A percentile compares a stretch with the other conserved stretches of the same genome.
Evolutionary conservation across 78 protist species (phyloP).

Genomic region (Planoprotostelium fungivorum): DNA sequence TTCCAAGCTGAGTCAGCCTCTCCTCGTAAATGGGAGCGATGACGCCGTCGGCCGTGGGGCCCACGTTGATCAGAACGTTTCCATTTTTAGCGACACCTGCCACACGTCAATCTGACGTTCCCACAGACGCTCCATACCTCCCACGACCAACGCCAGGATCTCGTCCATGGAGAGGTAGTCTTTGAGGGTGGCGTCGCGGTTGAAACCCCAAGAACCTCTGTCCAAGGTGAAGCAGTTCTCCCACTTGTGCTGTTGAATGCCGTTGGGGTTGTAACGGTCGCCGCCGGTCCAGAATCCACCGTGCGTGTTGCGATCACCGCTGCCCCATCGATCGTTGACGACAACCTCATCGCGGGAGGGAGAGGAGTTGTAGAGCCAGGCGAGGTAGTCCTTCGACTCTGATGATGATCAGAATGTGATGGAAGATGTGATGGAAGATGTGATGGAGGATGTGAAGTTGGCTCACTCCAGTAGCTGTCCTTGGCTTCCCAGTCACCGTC

Average conservation of each 20-base stretch:
- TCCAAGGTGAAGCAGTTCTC: conserved; percentile 37
- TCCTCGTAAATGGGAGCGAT: conserved; percentile 10
- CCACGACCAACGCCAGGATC: background rate
- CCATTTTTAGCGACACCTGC: conserved; percentile 12
- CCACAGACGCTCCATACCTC: background rate
- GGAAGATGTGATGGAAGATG: too few relatives aligned
- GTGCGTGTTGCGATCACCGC: conserved; percentile 10
- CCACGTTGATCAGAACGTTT: conserved; percentile 33
- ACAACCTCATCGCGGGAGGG: conserved; percentile 12
- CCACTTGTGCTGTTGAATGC: conserved; percentile 33
- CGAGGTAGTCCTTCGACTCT: conserved; percentile 22
- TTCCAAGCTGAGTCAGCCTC: conserved; percentile 21
- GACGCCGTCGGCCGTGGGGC: conserved; percentile 41
- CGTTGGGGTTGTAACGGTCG: conserved; percentile 21
- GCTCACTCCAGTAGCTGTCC: background rate
- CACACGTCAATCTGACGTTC: background rate
- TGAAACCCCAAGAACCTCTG: background rate
- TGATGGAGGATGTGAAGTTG: too few relatives aligned
- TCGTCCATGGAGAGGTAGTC: conserved; percentile 7
- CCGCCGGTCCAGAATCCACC: conserved; percentile 42
- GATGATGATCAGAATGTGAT: background rate
- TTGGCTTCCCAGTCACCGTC: conserved; percentile 9
- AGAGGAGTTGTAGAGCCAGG: conserved; percentile 29
- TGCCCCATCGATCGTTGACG: conserved; percentile 62
- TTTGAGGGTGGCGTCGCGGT: conserved; percentile 2